phyloP scores from a whole-genome alignment of 164 flowering plant genomes.

The Pachysandra terminalis region DNA sequence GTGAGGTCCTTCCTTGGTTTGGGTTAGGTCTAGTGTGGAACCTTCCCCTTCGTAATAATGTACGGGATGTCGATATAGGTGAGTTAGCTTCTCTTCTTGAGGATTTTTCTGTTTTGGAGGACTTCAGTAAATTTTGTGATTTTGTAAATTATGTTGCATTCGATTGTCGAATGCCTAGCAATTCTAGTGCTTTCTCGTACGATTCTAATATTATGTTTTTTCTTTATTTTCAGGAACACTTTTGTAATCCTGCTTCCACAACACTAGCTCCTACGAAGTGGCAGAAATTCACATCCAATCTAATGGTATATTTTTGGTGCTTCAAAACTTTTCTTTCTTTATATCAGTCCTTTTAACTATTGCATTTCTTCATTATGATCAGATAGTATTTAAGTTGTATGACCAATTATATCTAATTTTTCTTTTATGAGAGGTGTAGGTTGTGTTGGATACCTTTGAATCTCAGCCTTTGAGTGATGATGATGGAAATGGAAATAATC shows the following conservation, averaged over 20 bases:
- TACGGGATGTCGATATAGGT: no score
- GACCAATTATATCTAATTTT: neutral
- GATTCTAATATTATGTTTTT: neutral
- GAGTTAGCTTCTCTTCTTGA: no score
- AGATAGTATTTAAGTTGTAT: neutral
- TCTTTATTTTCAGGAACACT: constrained; percentile 63
- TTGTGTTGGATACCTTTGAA: constrained; percentile 86
- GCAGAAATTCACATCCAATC: constrained; percentile 85
- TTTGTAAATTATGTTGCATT: no score
- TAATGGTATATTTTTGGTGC: constrained; percentile 47
- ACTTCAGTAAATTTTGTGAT: no score
- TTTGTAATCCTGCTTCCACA: constrained; percentile 73
- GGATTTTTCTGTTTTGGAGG: no score
- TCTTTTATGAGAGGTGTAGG: constrained; percentile 37
- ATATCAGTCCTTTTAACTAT: constrained; percentile 1
- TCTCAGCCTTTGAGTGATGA: constrained; percentile 96
- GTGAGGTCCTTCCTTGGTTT: no score
- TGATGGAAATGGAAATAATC: constrained; percentile 79
- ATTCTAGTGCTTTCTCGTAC: neutral
- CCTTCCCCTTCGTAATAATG: no score
- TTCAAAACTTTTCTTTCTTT: neutral
- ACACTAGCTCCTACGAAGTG: constrained; percentile 62
- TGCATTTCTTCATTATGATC: neutral
- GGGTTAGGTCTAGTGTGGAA: no score
- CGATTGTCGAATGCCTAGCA: no score